Evolutionary conservation across 257 asterid species (phyloP).

Genomic region (Ocimum tenuiflorum): DNA sequence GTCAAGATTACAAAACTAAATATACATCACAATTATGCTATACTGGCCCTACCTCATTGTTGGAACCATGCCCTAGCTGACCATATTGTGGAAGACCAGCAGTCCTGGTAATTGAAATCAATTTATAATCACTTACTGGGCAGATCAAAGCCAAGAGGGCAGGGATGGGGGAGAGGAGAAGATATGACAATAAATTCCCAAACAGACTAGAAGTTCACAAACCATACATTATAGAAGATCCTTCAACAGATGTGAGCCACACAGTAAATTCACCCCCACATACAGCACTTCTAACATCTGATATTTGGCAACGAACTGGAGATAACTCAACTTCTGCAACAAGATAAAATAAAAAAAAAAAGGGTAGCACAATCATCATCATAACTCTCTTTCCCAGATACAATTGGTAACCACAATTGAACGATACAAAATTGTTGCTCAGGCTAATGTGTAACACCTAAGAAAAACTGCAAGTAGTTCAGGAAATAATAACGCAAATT

Average conservation of each 20-base stretch:
- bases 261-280: constrained; percentile 96
- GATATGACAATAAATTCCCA: background rate
- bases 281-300: constrained; percentile 53
- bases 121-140: constrained; percentile 22
- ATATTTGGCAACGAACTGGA: constrained; percentile 66
- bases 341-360: constrained; percentile 4
- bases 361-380: constrained; percentile 12
- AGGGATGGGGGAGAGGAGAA: background rate
- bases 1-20: background rate
- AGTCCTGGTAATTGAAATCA: constrained; percentile 45
- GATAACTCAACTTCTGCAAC: constrained; percentile 70
- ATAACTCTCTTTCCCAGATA: background rate
- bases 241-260: constrained; percentile 85
- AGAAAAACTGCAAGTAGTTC: background rate
- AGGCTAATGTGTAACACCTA: background rate
- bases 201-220: constrained; percentile 24
- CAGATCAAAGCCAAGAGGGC: background rate
- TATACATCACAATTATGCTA: background rate
- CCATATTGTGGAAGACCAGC: constrained; percentile 99
- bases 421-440: background rate
- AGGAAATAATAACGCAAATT: background rate
- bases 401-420: background rate
- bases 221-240: constrained; percentile 90
- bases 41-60: constrained; percentile 65
- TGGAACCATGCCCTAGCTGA: constrained; percentile 94